phyloP scores from a whole-genome alignment of 345 rosid genomes.

The Boechera divaricarpa region DNA sequence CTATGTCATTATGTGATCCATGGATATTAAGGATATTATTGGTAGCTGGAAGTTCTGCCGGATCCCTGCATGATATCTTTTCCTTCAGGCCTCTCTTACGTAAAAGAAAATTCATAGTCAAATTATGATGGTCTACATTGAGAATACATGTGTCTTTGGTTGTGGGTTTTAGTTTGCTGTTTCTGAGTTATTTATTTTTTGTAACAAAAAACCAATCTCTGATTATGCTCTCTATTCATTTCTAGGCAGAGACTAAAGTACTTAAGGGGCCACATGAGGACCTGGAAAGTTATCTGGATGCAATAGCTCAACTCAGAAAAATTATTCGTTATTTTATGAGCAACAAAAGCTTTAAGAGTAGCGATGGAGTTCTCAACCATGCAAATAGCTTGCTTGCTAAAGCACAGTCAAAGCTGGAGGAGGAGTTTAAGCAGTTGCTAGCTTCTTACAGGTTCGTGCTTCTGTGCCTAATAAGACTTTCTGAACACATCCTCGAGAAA shows the following conservation, averaged over 20 bases:
- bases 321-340: constrained; percentile 71
- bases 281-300: constrained; percentile 85
- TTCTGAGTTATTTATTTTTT: neutral
- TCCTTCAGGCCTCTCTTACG: no score
- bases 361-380: constrained; percentile 71
- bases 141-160: neutral
- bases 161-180: neutral
- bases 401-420: constrained; percentile 93
- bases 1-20: no score
- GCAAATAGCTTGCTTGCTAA: constrained; percentile 81
- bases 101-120: neutral
- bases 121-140: constrained; percentile 9
- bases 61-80: no score
- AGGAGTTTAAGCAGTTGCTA: constrained; percentile 87
- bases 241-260: constrained; percentile 93
- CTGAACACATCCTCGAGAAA: neutral
- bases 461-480: constrained; percentile 15
- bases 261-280: constrained; percentile 96
- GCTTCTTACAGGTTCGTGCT: constrained; percentile 74
- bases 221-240: constrained; percentile 38
- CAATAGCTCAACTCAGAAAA: constrained; percentile 85
- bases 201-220: constrained; percentile 8
- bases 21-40: no score
- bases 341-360: constrained; percentile 72
- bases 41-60: no score